phyloP scores from a whole-genome alignment of 2,329 filamentous ascomycete genomes.

The Phaeosphaeriaceae sp. region DNA sequence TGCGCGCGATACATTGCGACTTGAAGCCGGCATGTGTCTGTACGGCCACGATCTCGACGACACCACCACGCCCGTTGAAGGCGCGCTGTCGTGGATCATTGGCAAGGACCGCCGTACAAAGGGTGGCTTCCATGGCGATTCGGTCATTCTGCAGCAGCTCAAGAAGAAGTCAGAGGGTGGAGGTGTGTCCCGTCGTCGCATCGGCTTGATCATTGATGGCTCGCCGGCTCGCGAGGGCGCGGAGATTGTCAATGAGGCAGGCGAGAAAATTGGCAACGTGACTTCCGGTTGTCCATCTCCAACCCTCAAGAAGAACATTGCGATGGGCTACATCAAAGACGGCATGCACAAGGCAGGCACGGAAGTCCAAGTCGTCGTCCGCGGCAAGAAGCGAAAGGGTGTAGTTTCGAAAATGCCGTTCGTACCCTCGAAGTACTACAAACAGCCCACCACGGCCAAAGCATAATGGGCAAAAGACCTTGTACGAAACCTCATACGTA shows the following conservation, averaged over 20 bases:
- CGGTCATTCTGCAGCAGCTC: slow-evolving; percentile 78
- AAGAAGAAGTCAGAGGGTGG: slow-evolving; percentile 74
- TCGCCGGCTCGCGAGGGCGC: slow-evolving; percentile 90
- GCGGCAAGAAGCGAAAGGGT: slow-evolving; percentile 77
- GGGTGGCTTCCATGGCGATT: slow-evolving; percentile 85
- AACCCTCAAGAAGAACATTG: slow-evolving; percentile 86
- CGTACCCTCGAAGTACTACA: slow-evolving; percentile 77
- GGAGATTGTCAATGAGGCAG: slow-evolving; percentile 71
- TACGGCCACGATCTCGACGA: slow-evolving; percentile 98
- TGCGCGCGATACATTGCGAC: slow-evolving; percentile 86
- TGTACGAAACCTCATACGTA: too few species aligned
- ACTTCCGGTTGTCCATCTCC: slow-evolving; percentile 93
- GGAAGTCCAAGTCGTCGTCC: slow-evolving; percentile 77
- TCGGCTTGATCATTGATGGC: slow-evolving; percentile 83
- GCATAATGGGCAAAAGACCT: slow-evolving; percentile 15
- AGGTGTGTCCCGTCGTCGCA: slow-evolving; percentile 74
- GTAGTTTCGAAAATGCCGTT: slow-evolving; percentile 90
- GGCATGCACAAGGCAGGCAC: slow-evolving; percentile 85
- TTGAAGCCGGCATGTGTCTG: slow-evolving; percentile 99
- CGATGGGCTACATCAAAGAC: slow-evolving; percentile 90
- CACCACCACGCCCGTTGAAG: slow-evolving; percentile 71
- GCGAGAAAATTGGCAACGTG: slow-evolving; percentile 75
- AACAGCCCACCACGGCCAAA: slow-evolving; percentile 34
- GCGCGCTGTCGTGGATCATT: slow-evolving; percentile 79
- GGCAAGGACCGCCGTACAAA: slow-evolving; percentile 74